phyloP scores from a whole-genome alignment of 345 rosid species.

The Sonneratia caseolaris region DNA sequence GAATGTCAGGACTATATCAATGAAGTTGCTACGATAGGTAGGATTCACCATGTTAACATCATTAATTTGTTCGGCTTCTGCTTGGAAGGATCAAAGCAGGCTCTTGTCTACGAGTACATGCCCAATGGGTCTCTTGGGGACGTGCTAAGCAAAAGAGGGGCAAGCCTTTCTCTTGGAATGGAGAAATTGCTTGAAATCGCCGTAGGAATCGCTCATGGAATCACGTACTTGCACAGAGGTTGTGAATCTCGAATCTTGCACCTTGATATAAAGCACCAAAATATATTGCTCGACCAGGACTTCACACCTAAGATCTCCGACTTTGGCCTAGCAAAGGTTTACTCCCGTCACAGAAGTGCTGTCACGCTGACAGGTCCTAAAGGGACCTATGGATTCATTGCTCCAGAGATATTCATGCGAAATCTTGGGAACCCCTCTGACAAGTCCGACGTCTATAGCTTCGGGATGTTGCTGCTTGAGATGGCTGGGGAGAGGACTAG shows the following conservation, averaged over 20 bases:
- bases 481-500: conserved; percentile 16
- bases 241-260: conserved; percentile 24
- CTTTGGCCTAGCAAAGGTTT: conserved; percentile 26
- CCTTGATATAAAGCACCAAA: conserved; percentile 27
- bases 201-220: conserved; percentile 20
- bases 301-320: conserved; percentile 27
- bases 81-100: conserved; percentile 11
- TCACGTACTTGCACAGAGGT: conserved; percentile 27
- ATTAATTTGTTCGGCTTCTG: conserved; percentile 21
- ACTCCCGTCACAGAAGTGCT: conserved; percentile 13
- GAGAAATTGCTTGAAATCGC: conserved; percentile 19
- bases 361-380: conserved; percentile 20
- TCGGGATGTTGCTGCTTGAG: conserved; percentile 27
- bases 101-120: conserved; percentile 22
- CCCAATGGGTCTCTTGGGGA: conserved; percentile 24
- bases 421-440: conserved; percentile 26
- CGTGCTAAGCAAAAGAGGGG: conserved; percentile 9
- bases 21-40: conserved; percentile 22
- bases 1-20: conserved; percentile 13
- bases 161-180: neutral
- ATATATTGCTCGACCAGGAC: conserved; percentile 21
- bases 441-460: conserved; percentile 26
- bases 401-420: conserved; percentile 29
- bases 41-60: conserved; percentile 21
- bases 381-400: conserved; percentile 26